Percentiles rank a stretch among this genome's conserved stretches.
Conservation (phyloP, 257 asterid species). For the Solanum medicagineum region DNA sequence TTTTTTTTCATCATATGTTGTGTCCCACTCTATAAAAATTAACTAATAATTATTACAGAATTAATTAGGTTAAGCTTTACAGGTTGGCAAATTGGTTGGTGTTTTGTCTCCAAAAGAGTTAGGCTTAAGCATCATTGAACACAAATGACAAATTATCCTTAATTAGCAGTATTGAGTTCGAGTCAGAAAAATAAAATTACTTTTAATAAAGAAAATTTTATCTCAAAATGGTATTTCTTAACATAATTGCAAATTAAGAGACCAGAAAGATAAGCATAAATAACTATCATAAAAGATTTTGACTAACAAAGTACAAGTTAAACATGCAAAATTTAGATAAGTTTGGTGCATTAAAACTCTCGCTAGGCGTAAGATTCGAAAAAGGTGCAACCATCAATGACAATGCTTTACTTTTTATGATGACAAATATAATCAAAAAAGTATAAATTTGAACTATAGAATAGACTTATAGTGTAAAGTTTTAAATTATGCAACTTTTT, state of each 20-base stretch:
- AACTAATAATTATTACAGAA: background rate
- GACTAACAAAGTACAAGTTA: background rate
- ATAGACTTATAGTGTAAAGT: background rate
- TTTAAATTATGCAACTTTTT: background rate
- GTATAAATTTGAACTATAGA: background rate
- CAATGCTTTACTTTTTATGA: background rate
- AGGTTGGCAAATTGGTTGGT: background rate
- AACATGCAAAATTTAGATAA: background rate
- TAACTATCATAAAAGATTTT: background rate
- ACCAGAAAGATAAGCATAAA: background rate
- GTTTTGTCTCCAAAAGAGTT: background rate
- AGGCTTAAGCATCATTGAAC: background rate
- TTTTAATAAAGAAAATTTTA: background rate
- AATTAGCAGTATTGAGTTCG: background rate
- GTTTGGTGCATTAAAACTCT: accelerated
- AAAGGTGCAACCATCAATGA: background rate
- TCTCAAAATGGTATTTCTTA: background rate
- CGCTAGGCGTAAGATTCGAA: no score
- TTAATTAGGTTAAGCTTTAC: background rate
- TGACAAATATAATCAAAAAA: background rate
- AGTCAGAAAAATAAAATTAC: background rate
- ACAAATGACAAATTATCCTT: background rate
- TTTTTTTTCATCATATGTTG: background rate
- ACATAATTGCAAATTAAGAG: background rate
- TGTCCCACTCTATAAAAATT: background rate